phyloP scores from a whole-genome alignment of 2,329 filamentous ascomycete genomes.

The Colletotrichum sp. region DNA sequence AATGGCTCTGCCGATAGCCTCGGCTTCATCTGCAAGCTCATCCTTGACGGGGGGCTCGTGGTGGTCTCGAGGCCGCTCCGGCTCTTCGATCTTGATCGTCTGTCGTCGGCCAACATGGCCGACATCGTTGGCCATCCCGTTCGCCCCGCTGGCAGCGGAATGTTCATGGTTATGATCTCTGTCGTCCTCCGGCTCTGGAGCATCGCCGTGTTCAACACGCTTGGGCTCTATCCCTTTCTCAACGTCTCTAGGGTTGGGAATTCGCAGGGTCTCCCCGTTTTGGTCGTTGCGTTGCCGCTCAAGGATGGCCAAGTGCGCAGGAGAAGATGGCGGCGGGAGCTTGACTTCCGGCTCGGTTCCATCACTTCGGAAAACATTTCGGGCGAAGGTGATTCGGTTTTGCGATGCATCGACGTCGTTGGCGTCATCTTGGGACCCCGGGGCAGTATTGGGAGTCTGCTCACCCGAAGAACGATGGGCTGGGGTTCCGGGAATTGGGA shows the following conservation, averaged over 20 bases:
- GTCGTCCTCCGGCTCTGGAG: conserved; percentile 40
- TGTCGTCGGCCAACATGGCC: conserved; percentile 43
- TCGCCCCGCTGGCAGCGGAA: conserved; percentile 23
- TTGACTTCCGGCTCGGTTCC: conserved; percentile 56
- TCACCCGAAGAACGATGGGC: background rate
- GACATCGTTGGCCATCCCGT: conserved; percentile 13
- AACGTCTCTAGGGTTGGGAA: conserved; percentile 89
- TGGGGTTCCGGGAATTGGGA: background rate
- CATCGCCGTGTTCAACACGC: conserved; percentile 44
- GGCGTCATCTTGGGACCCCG: background rate
- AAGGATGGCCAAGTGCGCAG: conserved; percentile 86
- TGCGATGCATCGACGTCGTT: background rate
- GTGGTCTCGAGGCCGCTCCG: conserved; percentile 46
- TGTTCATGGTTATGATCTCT: conserved; percentile 29
- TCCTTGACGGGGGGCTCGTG: conserved; percentile 34
- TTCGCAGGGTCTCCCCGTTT: conserved; percentile 77
- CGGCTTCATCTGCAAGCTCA: conserved; percentile 45
- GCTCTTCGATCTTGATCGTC: conserved; percentile 73
- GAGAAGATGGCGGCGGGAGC: conserved; percentile 57
- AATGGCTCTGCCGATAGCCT: conserved; percentile 43
- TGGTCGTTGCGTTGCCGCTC: conserved; percentile 80
- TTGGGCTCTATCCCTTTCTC: conserved; percentile 80
- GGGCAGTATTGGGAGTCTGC: background rate
- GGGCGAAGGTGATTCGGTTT: conserved; percentile 69
- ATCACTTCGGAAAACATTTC: conserved; percentile 67